These are phyloP conservation scores for Prototheca wickerhamii DNA, from an alignment of 163 green algal species.

Conservation along the genomic window DNA sequence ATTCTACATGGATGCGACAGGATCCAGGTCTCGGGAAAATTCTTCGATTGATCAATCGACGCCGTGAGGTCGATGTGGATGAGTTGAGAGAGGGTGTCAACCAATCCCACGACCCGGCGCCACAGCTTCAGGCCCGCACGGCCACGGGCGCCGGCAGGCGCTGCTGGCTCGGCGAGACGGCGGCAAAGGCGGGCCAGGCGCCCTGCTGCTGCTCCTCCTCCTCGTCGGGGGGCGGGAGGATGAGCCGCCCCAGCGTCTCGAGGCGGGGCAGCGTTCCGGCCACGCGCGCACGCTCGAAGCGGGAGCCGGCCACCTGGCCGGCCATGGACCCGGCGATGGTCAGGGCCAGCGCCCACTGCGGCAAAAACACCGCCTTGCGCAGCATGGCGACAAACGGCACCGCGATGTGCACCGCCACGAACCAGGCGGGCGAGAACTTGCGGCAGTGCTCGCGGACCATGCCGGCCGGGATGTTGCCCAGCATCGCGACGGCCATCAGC, in stretches of 20 bases:
- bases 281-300: slow-evolving; percentile 9
- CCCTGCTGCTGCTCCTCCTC: background rate
- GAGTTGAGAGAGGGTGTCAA: background rate
- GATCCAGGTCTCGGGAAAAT: no score
- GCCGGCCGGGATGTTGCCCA: slow-evolving; percentile 76
- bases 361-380: slow-evolving; percentile 89
- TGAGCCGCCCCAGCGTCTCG: background rate
- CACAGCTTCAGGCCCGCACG: background rate
- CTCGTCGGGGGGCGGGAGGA: background rate
- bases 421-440: slow-evolving; percentile 89
- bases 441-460: slow-evolving; percentile 70
- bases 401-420: slow-evolving; percentile 86
- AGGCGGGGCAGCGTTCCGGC: background rate
- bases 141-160: background rate
- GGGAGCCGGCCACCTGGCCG: background rate
- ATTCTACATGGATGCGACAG: no score
- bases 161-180: background rate
- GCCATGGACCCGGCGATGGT: slow-evolving; percentile 49
- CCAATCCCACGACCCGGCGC: background rate
- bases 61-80: no score
- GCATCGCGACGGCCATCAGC: slow-evolving; percentile 28
- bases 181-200: slow-evolving; percentile 1
- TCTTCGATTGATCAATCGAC: no score
- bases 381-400: slow-evolving; percentile 91
- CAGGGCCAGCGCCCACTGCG: slow-evolving; percentile 78